Percentiles rank a stretch among this genome's conserved stretches.
Evolutionary conservation across 2,329 filamentous ascomycete genomes (phyloP).

Genomic region (Nigrospora osmanthi): DNA sequence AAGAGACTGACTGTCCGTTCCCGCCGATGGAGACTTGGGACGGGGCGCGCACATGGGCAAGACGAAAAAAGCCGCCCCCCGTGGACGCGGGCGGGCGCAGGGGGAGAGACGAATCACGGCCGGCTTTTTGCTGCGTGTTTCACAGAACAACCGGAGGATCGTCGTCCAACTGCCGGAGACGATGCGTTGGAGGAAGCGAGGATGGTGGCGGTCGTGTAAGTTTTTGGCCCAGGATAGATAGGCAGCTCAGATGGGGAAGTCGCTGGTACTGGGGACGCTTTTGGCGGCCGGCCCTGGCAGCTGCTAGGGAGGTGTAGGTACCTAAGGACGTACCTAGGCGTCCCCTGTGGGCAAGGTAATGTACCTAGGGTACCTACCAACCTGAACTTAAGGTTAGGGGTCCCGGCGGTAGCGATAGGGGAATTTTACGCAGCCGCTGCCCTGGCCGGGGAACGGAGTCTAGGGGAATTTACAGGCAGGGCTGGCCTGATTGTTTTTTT

Average conservation of each 20-base stretch:
- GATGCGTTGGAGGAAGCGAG: neutral
- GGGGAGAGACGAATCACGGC: neutral
- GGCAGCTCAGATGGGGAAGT: too few species aligned
- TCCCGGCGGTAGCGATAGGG: constrained; percentile 1
- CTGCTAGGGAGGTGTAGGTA: too few species aligned
- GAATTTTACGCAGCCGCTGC: neutral
- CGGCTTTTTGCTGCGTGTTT: neutral
- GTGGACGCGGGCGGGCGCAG: neutral
- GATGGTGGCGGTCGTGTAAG: neutral
- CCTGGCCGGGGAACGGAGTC: too few species aligned
- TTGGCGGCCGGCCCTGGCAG: too few species aligned
- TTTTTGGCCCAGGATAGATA: too few species aligned
- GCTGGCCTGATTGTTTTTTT: too few species aligned
- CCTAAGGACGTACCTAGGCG: too few species aligned
- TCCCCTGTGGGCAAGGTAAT: too few species aligned
- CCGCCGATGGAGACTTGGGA: too few species aligned
- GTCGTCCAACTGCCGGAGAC: constrained; percentile 1
- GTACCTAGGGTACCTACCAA: neutral
- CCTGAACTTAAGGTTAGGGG: neutral
- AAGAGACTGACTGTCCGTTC: too few species aligned
- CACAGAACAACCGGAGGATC: neutral
- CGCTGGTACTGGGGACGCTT: neutral
- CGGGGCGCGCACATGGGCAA: too few species aligned
- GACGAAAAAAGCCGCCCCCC: neutral
- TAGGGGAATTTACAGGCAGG: neutral